phyloP scores from a whole-genome alignment of 352 stramenopile genomes.

The Phytophthora brassicae region DNA sequence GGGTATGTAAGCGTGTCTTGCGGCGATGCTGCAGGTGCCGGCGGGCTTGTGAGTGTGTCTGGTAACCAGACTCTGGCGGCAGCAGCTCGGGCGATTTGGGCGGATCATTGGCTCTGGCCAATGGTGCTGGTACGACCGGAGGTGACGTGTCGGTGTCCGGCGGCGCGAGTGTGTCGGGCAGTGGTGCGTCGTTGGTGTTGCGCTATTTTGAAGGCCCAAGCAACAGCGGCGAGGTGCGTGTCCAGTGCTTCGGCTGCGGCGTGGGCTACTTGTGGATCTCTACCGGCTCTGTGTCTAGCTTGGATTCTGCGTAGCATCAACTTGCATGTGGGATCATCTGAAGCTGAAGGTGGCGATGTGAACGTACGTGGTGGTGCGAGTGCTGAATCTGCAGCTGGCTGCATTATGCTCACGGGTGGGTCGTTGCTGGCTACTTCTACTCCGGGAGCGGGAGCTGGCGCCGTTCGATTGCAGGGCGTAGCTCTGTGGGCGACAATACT shows the following conservation, averaged over 20 bases:
- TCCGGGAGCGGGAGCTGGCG: not conserved
- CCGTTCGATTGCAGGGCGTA: not conserved
- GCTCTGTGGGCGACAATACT: not conserved
- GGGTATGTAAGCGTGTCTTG: conserved; percentile 22
- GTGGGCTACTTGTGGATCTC: not conserved
- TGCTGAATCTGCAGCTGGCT: conserved; percentile 5
- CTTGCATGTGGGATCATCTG: too few species aligned
- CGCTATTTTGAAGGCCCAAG: too few species aligned
- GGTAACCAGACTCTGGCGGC: too few species aligned
- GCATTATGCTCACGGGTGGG: conserved; percentile 12
- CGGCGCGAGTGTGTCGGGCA: too few species aligned
- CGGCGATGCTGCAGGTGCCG: conserved; percentile 12
- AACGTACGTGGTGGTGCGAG: not conserved
- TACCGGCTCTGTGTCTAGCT: too few species aligned
- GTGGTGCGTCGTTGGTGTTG: too few species aligned
- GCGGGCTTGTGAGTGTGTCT: not conserved
- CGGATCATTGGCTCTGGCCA: too few species aligned
- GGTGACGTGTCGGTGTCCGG: too few species aligned
- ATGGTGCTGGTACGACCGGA: too few species aligned
- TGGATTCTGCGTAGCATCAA: too few species aligned
- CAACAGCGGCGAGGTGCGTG: too few species aligned
- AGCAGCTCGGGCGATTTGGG: not conserved
- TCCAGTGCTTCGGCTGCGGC: too few species aligned
- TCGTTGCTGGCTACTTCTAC: not conserved
- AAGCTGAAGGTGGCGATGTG: not conserved